A percentile compares a stretch with the other conserved stretches of the same genome.
Conservation (phyloP, 179 eudicot species). For the Corrigiola litoralis region DNA sequence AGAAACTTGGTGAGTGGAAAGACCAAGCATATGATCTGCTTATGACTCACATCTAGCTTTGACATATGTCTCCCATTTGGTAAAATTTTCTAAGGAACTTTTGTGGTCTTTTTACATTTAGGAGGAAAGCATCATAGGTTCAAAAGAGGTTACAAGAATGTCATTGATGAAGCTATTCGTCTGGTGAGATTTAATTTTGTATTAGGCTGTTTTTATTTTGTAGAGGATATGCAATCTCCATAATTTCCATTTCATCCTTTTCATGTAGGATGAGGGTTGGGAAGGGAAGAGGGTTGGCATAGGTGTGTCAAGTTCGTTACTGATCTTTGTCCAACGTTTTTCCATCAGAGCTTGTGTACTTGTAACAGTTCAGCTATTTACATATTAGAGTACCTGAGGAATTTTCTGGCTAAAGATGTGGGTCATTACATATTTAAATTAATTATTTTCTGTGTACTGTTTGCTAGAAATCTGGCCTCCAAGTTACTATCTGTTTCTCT, state of each 20-base stretch:
- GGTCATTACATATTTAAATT: no score
- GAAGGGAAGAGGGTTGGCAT: neutral
- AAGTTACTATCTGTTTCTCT: neutral
- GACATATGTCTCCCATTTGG: neutral
- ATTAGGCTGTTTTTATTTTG: neutral
- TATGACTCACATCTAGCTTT: conserved; percentile 3
- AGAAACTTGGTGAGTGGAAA: conserved; percentile 70
- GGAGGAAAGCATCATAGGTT: conserved; percentile 99
- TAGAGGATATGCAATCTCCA: neutral
- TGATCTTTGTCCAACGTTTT: no score
- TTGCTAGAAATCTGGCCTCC: neutral
- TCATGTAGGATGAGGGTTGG: no score
- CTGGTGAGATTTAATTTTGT: conserved; percentile 68
- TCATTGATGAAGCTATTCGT: conserved; percentile 97
- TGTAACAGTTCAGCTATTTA: no score
- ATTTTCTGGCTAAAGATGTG: no score
- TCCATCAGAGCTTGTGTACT: no score
- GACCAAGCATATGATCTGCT: neutral
- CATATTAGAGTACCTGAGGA: no score
- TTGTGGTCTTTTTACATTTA: conserved; percentile 24
- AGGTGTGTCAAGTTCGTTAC: neutral
- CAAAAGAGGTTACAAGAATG: conserved; percentile 98
- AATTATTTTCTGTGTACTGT: neutral
- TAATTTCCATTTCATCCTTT: no score
- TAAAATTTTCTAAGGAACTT: neutral